Percentiles rank a stretch among this genome's conserved stretches.
These are phyloP conservation scores for Wickerhamomyces tratensis DNA, from an alignment of 805 yeast species.

Conservation along the genomic window DNA sequence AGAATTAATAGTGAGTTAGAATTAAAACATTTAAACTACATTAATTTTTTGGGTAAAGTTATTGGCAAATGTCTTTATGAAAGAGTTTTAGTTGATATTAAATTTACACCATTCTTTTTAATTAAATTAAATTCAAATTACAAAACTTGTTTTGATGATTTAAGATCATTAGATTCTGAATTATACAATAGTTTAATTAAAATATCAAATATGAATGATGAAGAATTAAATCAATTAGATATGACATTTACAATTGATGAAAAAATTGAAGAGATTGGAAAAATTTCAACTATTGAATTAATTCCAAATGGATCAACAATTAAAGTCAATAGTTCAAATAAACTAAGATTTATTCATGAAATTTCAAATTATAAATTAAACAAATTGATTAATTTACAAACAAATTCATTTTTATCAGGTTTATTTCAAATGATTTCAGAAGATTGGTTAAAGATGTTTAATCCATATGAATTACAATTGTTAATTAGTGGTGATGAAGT, in stretches of 20 bases:
- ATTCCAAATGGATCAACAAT: slow-evolving; percentile 47
- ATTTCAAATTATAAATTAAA: slow-evolving; percentile 76
- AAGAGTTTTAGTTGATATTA: slow-evolving; percentile 67
- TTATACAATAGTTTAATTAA: slow-evolving; percentile 58
- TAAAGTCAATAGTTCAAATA: slow-evolving; percentile 51
- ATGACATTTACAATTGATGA: slow-evolving; percentile 60
- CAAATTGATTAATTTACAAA: slow-evolving; percentile 45
- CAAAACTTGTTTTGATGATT: slow-evolving; percentile 69
- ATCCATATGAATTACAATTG: slow-evolving; percentile 73
- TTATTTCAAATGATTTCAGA: slow-evolving; percentile 57
- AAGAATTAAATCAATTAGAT: slow-evolving; percentile 44
- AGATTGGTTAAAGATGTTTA: slow-evolving; percentile 78
- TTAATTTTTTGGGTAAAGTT: slow-evolving; percentile 67
- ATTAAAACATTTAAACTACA: slow-evolving; percentile 20
- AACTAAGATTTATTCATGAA: slow-evolving; percentile 65
- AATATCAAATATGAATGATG: slow-evolving; percentile 41
- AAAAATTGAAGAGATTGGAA: slow-evolving; percentile 21
- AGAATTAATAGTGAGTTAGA: slow-evolving; percentile 22
- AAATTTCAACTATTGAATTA: slow-evolving; percentile 41
- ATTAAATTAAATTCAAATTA: slow-evolving; percentile 35
- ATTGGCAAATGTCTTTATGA: slow-evolving; percentile 88
- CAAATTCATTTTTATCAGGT: slow-evolving; percentile 60
- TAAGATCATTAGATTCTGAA: slow-evolving; percentile 59
- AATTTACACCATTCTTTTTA: slow-evolving; percentile 81
- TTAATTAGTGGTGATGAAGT: slow-evolving; percentile 66